phyloP scores from a whole-genome alignment of 2,329 filamentous ascomycete genomes.

The Onygenales sp. region DNA sequence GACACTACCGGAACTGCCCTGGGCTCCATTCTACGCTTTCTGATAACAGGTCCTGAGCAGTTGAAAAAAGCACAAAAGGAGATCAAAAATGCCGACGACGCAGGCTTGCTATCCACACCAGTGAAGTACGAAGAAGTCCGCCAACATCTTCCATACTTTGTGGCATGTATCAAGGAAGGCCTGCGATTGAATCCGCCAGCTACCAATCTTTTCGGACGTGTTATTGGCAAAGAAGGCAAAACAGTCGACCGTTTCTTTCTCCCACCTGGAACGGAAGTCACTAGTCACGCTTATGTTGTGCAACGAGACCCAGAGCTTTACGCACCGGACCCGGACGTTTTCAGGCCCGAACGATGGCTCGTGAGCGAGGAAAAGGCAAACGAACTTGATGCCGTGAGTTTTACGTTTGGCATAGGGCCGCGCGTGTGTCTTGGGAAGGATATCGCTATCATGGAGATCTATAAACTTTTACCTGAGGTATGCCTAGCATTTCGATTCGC shows the following conservation, averaged over 20 bases:
- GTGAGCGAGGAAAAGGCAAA: slow-evolving; percentile 18
- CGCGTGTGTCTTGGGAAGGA: slow-evolving; percentile 17
- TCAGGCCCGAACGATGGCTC: slow-evolving; percentile 40
- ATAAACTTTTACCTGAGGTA: slow-evolving; percentile 16
- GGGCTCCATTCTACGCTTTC: slow-evolving; percentile 22
- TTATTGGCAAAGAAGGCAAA: slow-evolving; percentile 21
- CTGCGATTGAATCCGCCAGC: slow-evolving; percentile 20
- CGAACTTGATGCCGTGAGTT: slow-evolving; percentile 10
- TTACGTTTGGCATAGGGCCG: slow-evolving; percentile 14
- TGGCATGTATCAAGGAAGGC: slow-evolving; percentile 26
- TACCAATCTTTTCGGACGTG: slow-evolving; percentile 19
- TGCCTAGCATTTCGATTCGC: neutral
- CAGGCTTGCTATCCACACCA: slow-evolving; percentile 3
- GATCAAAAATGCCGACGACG: slow-evolving; percentile 13
- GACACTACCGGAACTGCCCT: slow-evolving; percentile 27
- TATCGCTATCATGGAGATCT: slow-evolving; percentile 16
- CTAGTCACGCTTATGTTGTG: slow-evolving; percentile 15
- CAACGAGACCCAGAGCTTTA: slow-evolving; percentile 35
- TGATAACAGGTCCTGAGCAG: slow-evolving; percentile 13
- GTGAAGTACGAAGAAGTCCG: slow-evolving; percentile 18
- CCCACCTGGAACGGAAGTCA: slow-evolving; percentile 10
- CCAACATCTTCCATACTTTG: slow-evolving; percentile 22
- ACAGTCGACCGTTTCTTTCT: slow-evolving; percentile 23
- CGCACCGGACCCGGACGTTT: slow-evolving; percentile 36
- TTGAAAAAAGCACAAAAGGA: slow-evolving; percentile 11